Evolutionary conservation across 2,329 filamentous ascomycete genomes (phyloP), one percentile per base, ranked within the genome.

Genomic region (Aspergillus aculeatinus): DNA sequence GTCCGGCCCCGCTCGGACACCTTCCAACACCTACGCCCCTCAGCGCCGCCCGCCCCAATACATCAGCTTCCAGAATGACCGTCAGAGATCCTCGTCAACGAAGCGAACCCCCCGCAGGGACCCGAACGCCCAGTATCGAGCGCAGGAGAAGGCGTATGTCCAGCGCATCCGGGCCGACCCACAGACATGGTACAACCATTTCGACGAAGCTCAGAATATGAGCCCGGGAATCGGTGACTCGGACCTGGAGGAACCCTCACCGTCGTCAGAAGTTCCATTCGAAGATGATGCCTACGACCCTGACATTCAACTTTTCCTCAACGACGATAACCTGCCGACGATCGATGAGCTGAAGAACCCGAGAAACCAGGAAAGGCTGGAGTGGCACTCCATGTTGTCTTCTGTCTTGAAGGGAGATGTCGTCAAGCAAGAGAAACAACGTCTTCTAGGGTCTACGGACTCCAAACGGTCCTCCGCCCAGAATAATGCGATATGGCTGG

Each of bases 311-410:
- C 87, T 98, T 73, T 96, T 96, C 70, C 93, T 96, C 72, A 90
- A 91, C 60, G 92, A 97, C 69, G 89, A 95, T 66, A 85, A 92
- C 65, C 90, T 95, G 69, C 93, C 93, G 0, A 95, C 91, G 3
- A 83, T 91, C 25, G 95, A 98, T 70, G 95, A 99, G 74, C 77
- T 98, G 55, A 89, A 90, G 75, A 90, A 97, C 68, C 90, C 92
- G 1, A 87, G 88, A 64, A 97, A 93, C 71, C 85, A 93, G 62
- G 95, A 98, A 76, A 84, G 94, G 49, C 81, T 99, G 25, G 95
- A 99, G 77, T 99, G 95, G 95, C 93, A 99, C 77, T 92, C 92
- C 3, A 99, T 99, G 95, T 80, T 99, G 59, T 91, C 94, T 61
- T 96, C 94, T 14, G 95, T 99, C 4, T 80, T 99, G 66, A 97